These are phyloP conservation scores for Hippophae rhamnoides DNA, from an alignment of 306 rosid species.

Conservation along the genomic window DNA sequence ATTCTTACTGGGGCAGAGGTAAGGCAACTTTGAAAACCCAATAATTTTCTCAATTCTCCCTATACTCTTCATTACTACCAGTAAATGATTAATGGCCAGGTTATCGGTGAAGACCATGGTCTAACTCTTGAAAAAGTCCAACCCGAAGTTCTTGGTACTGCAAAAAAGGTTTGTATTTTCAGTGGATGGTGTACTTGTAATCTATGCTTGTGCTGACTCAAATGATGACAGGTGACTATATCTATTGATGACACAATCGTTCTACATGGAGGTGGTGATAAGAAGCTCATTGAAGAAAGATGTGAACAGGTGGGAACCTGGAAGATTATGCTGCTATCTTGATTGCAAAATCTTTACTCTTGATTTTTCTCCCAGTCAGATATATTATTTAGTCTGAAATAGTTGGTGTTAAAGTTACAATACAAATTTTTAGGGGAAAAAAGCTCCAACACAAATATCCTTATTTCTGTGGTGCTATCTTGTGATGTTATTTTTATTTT, in stretches of 20 bases:
- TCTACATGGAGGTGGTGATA: conserved; percentile 93
- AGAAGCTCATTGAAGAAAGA: conserved; percentile 86
- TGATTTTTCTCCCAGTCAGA: not conserved
- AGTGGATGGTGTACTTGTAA: conserved; percentile 3
- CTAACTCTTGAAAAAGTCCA: conserved; percentile 74
- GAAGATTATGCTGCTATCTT: not conserved
- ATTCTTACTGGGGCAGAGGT: conserved; percentile 94
- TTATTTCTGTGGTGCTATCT: not conserved
- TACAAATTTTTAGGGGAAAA: not conserved
- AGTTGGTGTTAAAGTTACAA: not conserved
- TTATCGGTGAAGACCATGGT: conserved; percentile 68
- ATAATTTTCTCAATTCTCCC: not conserved
- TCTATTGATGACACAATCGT: conserved; percentile 76
- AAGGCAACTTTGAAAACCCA: conserved; percentile 11
- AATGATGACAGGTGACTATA: conserved; percentile 52
- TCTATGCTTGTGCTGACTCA: conserved; percentile 14
- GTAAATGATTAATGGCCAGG: conserved; percentile 31
- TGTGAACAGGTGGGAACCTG: conserved; percentile 54
- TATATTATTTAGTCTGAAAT: not conserved
- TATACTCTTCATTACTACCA: not conserved
- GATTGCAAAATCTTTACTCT: not conserved
- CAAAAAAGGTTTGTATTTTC: conserved; percentile 56
- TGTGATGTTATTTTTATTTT: not conserved
- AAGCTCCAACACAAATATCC: not conserved
- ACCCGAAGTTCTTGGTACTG: conserved; percentile 74